Conservation (phyloP, 1,139 yeast species). For the Diutina siamensis region DNA sequence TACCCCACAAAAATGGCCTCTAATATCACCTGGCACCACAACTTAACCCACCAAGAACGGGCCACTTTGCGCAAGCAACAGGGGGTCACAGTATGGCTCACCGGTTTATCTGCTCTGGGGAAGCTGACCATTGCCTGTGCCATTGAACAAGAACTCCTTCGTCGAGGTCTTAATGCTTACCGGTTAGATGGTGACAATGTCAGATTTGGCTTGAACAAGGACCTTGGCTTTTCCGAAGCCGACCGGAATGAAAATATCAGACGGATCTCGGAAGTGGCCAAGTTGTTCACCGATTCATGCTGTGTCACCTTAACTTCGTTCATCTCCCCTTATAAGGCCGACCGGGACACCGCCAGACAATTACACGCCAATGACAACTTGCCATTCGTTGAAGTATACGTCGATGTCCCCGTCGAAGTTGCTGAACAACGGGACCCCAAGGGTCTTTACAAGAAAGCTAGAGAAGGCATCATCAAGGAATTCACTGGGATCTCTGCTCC, state of each 20-base stretch:
- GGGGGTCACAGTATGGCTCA: conserved; percentile 90
- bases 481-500: conserved; percentile 96
- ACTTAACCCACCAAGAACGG: conserved; percentile 77
- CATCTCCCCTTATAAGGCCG: conserved; percentile 80
- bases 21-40: conserved; percentile 92
- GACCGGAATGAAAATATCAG: conserved; percentile 93
- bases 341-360: conserved; percentile 76
- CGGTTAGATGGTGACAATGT: conserved; percentile 92
- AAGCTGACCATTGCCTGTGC: conserved; percentile 95
- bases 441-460: conserved; percentile 91
- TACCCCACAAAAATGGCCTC: conserved; percentile 53
- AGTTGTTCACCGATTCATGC: conserved; percentile 84
- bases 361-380: conserved; percentile 64
- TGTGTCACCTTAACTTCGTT: conserved; percentile 79
- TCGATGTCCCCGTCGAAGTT: conserved; percentile 85
- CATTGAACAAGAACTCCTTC: conserved; percentile 68
- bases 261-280: conserved; percentile 85
- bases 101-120: conserved; percentile 92
- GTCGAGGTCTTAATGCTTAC: conserved; percentile 60
- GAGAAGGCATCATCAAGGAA: conserved; percentile 88
- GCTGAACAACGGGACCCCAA: conserved; percentile 97
- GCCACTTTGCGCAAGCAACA: conserved; percentile 58
- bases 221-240: conserved; percentile 80
- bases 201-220: conserved; percentile 89
- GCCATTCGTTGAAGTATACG: conserved; percentile 82